Percentiles rank a stretch among this genome's conserved stretches.
Evolutionary conservation across 2,329 filamentous ascomycete genomes (phyloP).

Genomic region (Calonectria pauciramosa): DNA sequence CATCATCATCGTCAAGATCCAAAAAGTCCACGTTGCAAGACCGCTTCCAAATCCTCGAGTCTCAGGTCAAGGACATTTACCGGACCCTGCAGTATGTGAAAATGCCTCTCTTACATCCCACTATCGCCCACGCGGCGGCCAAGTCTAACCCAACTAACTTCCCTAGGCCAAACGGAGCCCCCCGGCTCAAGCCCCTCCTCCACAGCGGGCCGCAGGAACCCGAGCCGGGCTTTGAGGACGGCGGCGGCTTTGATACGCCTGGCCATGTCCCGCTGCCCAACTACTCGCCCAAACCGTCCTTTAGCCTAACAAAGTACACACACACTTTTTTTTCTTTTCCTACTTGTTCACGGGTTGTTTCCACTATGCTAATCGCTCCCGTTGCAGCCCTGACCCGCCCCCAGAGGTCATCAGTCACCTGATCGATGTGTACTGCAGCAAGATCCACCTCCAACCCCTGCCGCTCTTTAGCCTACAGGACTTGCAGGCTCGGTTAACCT

Average conservation of each 20-base stretch:
- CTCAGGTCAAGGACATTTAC: background rate
- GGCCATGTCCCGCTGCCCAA: background rate
- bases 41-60: background rate
- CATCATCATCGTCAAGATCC: background rate
- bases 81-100: background rate
- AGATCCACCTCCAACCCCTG: constrained; percentile 13
- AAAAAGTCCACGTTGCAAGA: background rate
- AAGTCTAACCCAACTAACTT: too few species aligned
- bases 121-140: background rate
- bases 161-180: background rate
- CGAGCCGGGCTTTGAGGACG: background rate
- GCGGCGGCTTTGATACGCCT: background rate
- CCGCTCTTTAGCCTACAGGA: background rate
- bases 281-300: background rate
- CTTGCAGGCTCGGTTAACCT: background rate
- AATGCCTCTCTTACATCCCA: too few species aligned
- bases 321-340: background rate
- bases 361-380: background rate
- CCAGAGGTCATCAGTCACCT: background rate
- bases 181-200: background rate
- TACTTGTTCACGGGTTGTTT: background rate
- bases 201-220: background rate
- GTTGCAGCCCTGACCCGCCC: background rate
- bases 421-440: constrained; percentile 2
- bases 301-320: background rate